Conservation (phyloP, 116 monocot genomes). For the Phalaenopsis hybrid region DNA sequence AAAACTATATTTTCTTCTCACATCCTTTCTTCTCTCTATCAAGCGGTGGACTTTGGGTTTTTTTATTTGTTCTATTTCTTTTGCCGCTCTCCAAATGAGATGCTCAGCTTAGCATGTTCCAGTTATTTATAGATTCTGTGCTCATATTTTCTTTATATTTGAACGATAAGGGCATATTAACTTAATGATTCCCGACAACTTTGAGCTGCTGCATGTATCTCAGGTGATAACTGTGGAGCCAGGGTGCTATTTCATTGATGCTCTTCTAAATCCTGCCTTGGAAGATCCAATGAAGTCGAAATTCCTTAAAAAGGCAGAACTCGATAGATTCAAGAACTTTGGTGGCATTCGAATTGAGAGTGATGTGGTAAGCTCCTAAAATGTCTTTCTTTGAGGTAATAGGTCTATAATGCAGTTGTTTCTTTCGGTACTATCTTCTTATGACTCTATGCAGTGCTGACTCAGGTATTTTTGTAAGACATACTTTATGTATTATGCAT, state of each 20-base stretch:
- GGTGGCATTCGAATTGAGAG: slow-evolving; percentile 97
- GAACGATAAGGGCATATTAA: background rate
- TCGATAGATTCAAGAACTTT: slow-evolving; percentile 53
- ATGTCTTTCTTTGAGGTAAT: background rate
- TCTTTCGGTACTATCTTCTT: background rate
- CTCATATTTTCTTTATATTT: background rate
- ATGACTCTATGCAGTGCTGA: background rate
- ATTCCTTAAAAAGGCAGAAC: slow-evolving; percentile 48
- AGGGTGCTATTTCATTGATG: slow-evolving; percentile 95
- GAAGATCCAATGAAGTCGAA: slow-evolving; percentile 47
- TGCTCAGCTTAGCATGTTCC: background rate
- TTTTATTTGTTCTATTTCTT: background rate
- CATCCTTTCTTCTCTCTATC: background rate
- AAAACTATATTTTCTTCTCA: too few species aligned
- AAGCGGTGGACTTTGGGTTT: background rate
- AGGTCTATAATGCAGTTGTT: background rate
- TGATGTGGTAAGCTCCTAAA: slow-evolving; percentile 54
- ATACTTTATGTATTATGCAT: background rate
- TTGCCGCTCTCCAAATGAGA: background rate
- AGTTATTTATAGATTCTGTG: background rate
- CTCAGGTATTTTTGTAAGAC: background rate
- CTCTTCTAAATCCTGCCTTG: slow-evolving; percentile 61
- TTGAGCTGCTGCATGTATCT: slow-evolving; percentile 9
- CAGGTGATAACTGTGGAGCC: slow-evolving; percentile 97
- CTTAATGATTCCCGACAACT: background rate